These are phyloP conservation scores for Malus hybrid DNA, from an alignment of 331 rosid species.

Conservation along the genomic window DNA sequence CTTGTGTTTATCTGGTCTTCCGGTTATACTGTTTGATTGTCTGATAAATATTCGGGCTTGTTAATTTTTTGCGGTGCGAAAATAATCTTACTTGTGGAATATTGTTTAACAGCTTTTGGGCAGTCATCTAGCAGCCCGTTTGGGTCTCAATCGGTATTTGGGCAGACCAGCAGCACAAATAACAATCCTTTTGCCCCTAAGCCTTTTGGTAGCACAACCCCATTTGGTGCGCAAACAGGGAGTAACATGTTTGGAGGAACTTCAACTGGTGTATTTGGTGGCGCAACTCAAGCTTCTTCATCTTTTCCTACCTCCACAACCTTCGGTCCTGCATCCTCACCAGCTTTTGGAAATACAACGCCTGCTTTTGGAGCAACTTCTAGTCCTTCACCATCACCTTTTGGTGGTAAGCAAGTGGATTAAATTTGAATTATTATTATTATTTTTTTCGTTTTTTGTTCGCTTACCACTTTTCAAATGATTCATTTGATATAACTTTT, in stretches of 20 bases:
- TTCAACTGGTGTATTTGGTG: slow-evolving; percentile 85
- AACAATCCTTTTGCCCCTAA: slow-evolving; percentile 84
- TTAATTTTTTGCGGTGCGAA: neutral
- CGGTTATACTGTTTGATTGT: neutral
- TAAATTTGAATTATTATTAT: neutral
- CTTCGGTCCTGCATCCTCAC: slow-evolving; percentile 78
- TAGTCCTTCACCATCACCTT: slow-evolving; percentile 40
- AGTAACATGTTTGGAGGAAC: slow-evolving; percentile 80
- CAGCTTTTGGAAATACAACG: slow-evolving; percentile 67
- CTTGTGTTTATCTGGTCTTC: neutral
- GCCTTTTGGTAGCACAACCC: slow-evolving; percentile 68
- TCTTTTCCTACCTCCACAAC: slow-evolving; percentile 61
- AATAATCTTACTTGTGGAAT: neutral
- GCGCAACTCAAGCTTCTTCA: slow-evolving; percentile 60
- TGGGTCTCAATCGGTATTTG: slow-evolving; percentile 75
- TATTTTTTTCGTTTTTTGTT: neutral
- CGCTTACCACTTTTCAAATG: neutral
- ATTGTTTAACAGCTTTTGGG: slow-evolving; percentile 77
- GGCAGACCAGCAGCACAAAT: slow-evolving; percentile 55
- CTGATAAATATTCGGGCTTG: neutral
- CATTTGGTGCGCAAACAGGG: slow-evolving; percentile 84
- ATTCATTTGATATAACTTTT: neutral
- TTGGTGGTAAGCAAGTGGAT: slow-evolving; percentile 46
- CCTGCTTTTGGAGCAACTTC: slow-evolving; percentile 67
- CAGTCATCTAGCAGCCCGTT: slow-evolving; percentile 86